phyloP scores from a whole-genome alignment of 202 grass and related monocot species.

The Bolboschoenoplectus hybrid region DNA sequence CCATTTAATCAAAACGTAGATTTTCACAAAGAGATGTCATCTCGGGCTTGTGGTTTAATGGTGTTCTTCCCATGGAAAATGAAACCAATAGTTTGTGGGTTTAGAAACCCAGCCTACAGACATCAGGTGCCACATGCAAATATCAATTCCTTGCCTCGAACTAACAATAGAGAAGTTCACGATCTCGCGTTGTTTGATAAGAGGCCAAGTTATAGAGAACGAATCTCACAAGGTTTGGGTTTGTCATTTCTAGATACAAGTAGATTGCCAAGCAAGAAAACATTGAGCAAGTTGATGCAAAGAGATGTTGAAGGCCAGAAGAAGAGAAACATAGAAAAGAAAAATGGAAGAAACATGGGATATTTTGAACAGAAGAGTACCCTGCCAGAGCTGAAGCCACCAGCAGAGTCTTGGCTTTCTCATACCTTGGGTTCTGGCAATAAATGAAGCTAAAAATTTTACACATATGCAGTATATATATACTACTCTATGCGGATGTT shows the following conservation, averaged over 20 bases:
- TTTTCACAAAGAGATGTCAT: conserved; percentile 51
- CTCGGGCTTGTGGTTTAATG: conserved; percentile 81
- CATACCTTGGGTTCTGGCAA: conserved; percentile 38
- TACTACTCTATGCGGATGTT: not conserved
- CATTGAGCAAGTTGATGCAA: conserved; percentile 61
- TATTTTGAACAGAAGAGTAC: conserved; percentile 39
- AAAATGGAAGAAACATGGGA: conserved; percentile 32
- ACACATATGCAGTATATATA: not conserved
- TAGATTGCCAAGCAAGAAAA: conserved; percentile 67
- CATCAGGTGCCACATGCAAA: conserved; percentile 21
- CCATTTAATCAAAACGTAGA: conserved; percentile 39
- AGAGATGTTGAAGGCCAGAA: conserved; percentile 37
- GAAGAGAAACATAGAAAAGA: conserved; percentile 32
- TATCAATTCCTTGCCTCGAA: conserved; percentile 16
- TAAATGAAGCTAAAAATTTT: conserved; percentile 43
- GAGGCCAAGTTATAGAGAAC: conserved; percentile 50
- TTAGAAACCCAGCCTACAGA: conserved; percentile 41
- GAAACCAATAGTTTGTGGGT: conserved; percentile 60
- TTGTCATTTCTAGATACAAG: conserved; percentile 67
- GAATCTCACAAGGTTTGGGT: conserved; percentile 48
- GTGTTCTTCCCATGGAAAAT: conserved; percentile 88
- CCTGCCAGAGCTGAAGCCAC: conserved; percentile 49
- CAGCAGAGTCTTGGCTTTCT: conserved; percentile 48
- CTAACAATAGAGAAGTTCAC: conserved; percentile 26
- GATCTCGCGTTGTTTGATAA: conserved; percentile 37